Percentiles rank a stretch among this genome's conserved stretches.
Conservation (phyloP, 2,329 filamentous ascomycete species). For the Kalaharituber pfeilii region DNA sequence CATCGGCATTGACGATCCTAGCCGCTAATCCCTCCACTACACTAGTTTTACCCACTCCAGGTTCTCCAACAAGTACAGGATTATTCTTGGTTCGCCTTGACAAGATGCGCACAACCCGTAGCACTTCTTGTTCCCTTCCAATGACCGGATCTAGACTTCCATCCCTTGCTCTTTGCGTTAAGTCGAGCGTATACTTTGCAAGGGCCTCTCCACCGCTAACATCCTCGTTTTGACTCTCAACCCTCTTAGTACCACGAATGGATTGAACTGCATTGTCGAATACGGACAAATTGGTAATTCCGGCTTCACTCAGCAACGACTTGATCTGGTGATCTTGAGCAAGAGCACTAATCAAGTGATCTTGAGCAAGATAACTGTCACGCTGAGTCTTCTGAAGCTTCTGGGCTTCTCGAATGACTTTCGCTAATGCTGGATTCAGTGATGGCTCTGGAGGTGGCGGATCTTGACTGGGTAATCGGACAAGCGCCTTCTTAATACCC, state of each 20-base stretch:
- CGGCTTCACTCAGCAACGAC: constrained; percentile 60
- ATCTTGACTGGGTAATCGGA: constrained; percentile 83
- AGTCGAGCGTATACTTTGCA: constrained; percentile 96
- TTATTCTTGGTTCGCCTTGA: constrained; percentile 96
- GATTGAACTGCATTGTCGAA: constrained; percentile 79
- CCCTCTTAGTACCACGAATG: constrained; percentile 79
- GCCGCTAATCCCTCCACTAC: constrained; percentile 91
- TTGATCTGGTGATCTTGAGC: constrained; percentile 64
- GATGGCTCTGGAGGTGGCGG: constrained; percentile 80
- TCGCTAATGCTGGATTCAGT: constrained; percentile 64
- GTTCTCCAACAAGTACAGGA: constrained; percentile 74
- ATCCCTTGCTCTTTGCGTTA: constrained; percentile 90
- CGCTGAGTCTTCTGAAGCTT: constrained; percentile 96
- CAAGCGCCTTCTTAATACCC: constrained; percentile 75
- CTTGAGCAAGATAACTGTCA: constrained; percentile 82
- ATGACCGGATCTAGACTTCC: constrained; percentile 98
- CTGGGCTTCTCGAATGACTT: constrained; percentile 64
- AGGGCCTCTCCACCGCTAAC: constrained; percentile 75
- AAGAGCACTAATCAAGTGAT: constrained; percentile 77
- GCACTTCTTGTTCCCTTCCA: constrained; percentile 87
- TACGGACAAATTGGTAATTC: constrained; percentile 78
- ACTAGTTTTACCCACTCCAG: constrained; percentile 95
- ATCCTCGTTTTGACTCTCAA: constrained; percentile 88
- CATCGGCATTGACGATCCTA: constrained; percentile 89
- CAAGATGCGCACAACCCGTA: constrained; percentile 77